Evolutionary conservation across 1,284 basidiomycete species (phyloP).

Genomic region (Marasmius oreades): DNA sequence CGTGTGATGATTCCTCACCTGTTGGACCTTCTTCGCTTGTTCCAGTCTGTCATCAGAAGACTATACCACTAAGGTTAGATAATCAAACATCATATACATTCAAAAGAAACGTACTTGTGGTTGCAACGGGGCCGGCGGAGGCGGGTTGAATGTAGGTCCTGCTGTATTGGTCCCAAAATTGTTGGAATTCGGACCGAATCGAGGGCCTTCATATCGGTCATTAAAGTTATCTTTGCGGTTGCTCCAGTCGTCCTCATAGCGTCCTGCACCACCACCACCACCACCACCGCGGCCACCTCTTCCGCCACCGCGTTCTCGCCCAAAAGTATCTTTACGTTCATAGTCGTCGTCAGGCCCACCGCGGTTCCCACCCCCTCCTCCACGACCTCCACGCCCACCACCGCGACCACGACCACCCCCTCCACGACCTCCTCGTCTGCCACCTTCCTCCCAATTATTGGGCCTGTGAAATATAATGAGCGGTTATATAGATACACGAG

Average conservation of each 20-base stretch:
- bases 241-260: conserved; percentile 41
- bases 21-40: conserved; percentile 79
- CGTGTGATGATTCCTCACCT: conserved; percentile 35
- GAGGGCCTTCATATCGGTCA: conserved; percentile 31
- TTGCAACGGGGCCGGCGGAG: conserved; percentile 19
- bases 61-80: conserved; percentile 20
- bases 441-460: conserved; percentile 44
- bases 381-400: conserved; percentile 38
- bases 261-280: conserved; percentile 43
- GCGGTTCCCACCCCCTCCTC: conserved; percentile 33
- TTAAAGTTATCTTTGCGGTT: conserved; percentile 31
- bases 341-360: conserved; percentile 34
- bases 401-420: conserved; percentile 37
- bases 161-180: conserved; percentile 20
- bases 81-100: not conserved
- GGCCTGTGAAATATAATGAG: not conserved
- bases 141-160: conserved; percentile 8
- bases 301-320: conserved; percentile 43
- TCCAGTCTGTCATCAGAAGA: conserved; percentile 69
- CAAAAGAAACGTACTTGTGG: not conserved
- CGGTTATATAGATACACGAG: not conserved
- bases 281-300: conserved; percentile 34
- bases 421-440: conserved; percentile 28
- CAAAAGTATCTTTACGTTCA: conserved; percentile 40
- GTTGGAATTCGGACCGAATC: conserved; percentile 18